Evolutionary conservation across 208 protist genomes (phyloP).

Genomic region (Trypanosoma melophagium): DNA sequence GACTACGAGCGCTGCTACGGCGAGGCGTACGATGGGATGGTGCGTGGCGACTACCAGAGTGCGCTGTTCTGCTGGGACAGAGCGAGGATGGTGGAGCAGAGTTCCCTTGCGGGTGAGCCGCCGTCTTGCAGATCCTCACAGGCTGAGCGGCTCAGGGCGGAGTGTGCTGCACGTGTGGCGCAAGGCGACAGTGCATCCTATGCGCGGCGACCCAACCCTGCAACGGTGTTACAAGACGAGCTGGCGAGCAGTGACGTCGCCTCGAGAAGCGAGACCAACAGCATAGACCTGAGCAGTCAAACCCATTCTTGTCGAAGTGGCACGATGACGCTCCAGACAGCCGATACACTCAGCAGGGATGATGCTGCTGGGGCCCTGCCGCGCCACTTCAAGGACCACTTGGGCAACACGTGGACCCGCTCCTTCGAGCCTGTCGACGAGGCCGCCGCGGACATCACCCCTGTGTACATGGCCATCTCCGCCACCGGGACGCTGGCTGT

Average conservation of each 20-base stretch:
- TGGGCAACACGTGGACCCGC: conserved; percentile 11
- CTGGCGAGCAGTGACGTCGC: background rate
- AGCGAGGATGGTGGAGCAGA: conserved; percentile 21
- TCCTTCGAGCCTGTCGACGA: conserved; percentile 7
- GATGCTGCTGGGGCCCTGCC: background rate
- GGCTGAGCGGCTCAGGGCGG: conserved; percentile 12
- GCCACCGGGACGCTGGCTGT: conserved; percentile 21
- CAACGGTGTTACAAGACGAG: background rate
- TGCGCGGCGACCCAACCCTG: background rate
- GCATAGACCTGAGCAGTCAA: too few relatives aligned
- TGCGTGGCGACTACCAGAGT: conserved; percentile 33
- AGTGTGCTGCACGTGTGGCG: conserved; percentile 21
- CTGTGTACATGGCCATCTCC: conserved; percentile 23
- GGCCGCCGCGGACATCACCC: background rate
- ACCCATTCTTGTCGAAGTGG: too few relatives aligned
- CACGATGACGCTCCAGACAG: background rate
- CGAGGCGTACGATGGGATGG: conserved; percentile 39
- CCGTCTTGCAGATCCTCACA: conserved; percentile 19
- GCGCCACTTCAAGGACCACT: background rate
- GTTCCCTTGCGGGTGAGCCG: conserved; percentile 7
- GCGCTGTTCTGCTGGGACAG: conserved; percentile 31
- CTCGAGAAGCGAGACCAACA: too few relatives aligned
- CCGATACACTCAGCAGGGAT: background rate
- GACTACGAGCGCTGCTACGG: conserved; percentile 22
- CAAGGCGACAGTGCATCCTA: conserved; percentile 15